Evolutionary conservation across 2,329 filamentous ascomycete species (phyloP).

Genomic region (Exophiala aquamarina): DNA sequence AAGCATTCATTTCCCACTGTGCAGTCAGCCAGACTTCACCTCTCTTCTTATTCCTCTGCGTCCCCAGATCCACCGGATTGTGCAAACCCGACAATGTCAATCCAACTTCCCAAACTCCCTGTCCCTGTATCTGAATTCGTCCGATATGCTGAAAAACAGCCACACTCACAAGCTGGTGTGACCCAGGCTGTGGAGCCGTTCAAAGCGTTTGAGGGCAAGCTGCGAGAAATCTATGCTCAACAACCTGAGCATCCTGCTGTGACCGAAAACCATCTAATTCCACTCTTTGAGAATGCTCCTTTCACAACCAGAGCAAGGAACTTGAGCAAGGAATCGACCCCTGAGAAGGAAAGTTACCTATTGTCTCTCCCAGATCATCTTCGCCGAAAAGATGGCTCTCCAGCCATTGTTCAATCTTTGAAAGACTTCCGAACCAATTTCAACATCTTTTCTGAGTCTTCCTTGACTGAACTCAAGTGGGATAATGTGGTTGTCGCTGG

Average conservation of each 20-base stretch:
- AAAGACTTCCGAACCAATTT: constrained; percentile 78
- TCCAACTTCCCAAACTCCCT: constrained; percentile 19
- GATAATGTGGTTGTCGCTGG: constrained; percentile 78
- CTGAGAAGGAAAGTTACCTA: constrained; percentile 36
- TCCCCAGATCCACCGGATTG: too few species aligned
- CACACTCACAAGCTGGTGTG: constrained; percentile 30
- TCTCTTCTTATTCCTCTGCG: too few species aligned
- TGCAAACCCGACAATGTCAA: background rate
- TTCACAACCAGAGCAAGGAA: constrained; percentile 35
- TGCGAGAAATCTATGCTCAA: constrained; percentile 41
- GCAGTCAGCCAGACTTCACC: too few species aligned
- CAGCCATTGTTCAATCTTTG: constrained; percentile 66
- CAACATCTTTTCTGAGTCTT: constrained; percentile 76
- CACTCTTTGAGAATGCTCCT: constrained; percentile 34
- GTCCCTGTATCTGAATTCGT: constrained; percentile 20
- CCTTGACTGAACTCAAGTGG: constrained; percentile 76
- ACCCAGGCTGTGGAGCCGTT: constrained; percentile 35
- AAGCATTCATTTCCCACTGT: background rate
- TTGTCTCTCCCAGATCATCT: constrained; percentile 45
- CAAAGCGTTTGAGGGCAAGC: constrained; percentile 37
- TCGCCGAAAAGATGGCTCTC: constrained; percentile 62
- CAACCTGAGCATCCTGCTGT: constrained; percentile 34
- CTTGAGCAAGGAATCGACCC: constrained; percentile 31
- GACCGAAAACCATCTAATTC: constrained; percentile 34
- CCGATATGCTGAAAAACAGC: constrained; percentile 24